phyloP scores from a whole-genome alignment of 305 asterid genomes.

The Fraxinus sp. region DNA sequence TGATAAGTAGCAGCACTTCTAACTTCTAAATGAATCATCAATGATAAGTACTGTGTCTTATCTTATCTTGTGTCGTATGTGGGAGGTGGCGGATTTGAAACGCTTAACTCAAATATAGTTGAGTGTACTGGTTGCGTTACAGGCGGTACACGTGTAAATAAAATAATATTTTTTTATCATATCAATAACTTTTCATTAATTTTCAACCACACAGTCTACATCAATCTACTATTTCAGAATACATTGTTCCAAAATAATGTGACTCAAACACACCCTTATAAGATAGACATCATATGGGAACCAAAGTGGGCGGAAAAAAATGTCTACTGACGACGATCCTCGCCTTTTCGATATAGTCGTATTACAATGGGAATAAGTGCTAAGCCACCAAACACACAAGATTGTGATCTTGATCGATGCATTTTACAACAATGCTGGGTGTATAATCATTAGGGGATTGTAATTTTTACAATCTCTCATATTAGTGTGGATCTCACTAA shows the following conservation, averaged over 20 bases:
- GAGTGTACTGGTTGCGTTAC: slow-evolving; percentile 62
- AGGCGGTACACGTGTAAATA: neutral
- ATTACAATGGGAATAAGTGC: neutral
- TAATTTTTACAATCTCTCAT: too few species aligned
- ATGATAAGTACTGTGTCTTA: rapidly evolving
- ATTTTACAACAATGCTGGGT: too few species aligned
- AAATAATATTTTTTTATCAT: too few species aligned
- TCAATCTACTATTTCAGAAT: too few species aligned
- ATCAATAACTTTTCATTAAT: too few species aligned
- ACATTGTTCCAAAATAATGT: too few species aligned
- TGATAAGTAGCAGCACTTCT: rapidly evolving
- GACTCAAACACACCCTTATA: too few species aligned
- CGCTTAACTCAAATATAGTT: slow-evolving; percentile 62
- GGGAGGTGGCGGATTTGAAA: slow-evolving; percentile 82
- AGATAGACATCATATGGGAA: neutral
- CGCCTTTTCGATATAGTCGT: neutral
- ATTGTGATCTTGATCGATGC: neutral
- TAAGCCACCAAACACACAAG: neutral
- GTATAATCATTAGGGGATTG: too few species aligned
- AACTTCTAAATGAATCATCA: rapidly evolving
- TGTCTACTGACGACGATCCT: neutral
- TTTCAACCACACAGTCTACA: too few species aligned
- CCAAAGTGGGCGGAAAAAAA: neutral
- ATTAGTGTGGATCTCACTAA: too few species aligned
- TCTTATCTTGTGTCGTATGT: slow-evolving; percentile 46